Base-by-base conservation (phyloP, 2,329 filamentous ascomycete species). In the Fusarium coicis region DNA sequence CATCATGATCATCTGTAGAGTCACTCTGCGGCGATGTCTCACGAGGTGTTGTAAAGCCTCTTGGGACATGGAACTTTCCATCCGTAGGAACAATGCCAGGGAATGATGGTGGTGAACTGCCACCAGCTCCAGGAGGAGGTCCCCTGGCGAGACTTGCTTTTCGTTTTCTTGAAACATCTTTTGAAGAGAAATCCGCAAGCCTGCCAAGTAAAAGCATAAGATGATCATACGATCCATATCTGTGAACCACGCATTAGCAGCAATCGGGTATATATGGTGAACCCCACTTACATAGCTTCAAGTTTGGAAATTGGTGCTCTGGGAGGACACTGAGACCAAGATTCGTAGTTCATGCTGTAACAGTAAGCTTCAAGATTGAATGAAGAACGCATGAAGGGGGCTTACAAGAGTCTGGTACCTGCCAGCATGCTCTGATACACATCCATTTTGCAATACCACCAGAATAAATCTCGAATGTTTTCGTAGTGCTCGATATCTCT, bases 371-470 rank as follows among this genome's bases (percentile, higher is more conserved):
- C 14, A 23, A 34, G 21, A 6, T 49, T 19, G 14, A 14, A 3
- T 8, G 19, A 18, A 36, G 43, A 32, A 37, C 23, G 18, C n/a
- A 5, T 5, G n/a, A 34, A 23, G 18, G 19, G 23, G 30, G 88
- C 94, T 87, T 85, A 97, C 94, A 98, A 92, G 52, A 97, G 85
- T 70, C 88, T 88, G 46, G 96, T 95, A 14, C 94, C 96, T 74
- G 95, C 96, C 30, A 98, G 85, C 68, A 98, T 90, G 79, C 93
- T 95, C 80, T 98, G 96, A 76, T 96, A 97, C 14, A 93, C 90
- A 80, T 98, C 96, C 85, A 98, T 96, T 81, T 97, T 97, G 76
- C 90, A 92, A 80, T 95, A 98, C 93, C 95, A 98, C 95, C 96
- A 99, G 79, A 93, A 97, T 10, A 98, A 83, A 82, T 98, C 96